phyloP scores from a whole-genome alignment of 1,139 yeast genomes.

The Pichia norvegensis region DNA sequence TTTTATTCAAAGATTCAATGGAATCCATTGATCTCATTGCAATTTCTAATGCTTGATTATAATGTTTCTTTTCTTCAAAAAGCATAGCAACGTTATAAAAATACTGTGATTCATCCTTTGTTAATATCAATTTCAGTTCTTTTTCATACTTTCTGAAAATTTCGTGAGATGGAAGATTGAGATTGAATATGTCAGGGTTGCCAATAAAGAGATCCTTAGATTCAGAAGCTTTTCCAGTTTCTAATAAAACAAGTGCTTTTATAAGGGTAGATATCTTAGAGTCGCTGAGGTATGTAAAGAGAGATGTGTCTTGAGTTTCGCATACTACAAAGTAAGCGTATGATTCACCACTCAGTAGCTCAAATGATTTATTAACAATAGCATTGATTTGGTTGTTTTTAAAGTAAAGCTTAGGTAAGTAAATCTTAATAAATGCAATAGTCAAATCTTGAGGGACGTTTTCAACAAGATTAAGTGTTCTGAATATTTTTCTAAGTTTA shows the following conservation, averaged over 20 bases:
- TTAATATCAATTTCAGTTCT: constrained; percentile 14
- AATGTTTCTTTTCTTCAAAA: constrained; percentile 16
- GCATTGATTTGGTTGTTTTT: constrained; percentile 22
- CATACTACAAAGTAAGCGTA: constrained; percentile 21
- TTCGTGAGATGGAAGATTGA: constrained; percentile 1
- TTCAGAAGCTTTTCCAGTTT: constrained; percentile 19
- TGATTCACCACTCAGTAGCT: constrained; percentile 16
- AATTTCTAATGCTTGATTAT: constrained; percentile 20
- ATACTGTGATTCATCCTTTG: constrained; percentile 19
- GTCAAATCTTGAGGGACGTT: constrained; percentile 5
- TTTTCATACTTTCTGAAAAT: constrained; percentile 13
- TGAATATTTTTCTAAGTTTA: constrained; percentile 13
- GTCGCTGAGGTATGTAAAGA: constrained; percentile 16
- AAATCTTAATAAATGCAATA: constrained; percentile 12
- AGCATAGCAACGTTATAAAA: constrained; percentile 21
- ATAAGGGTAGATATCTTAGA: constrained; percentile 23
- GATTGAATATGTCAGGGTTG: constrained; percentile 5
- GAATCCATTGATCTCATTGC: constrained; percentile 20
- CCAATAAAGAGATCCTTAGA: constrained; percentile 25
- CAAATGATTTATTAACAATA: constrained; percentile 14
- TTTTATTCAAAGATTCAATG: constrained; percentile 18
- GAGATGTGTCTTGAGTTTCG: constrained; percentile 9
- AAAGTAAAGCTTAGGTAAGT: constrained; percentile 20
- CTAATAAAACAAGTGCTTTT: constrained; percentile 25
- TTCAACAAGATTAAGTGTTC: constrained; percentile 11